Evolutionary conservation across 176 grass and related monocot genomes (phyloP).

Genomic region (Ananas comosus): DNA sequence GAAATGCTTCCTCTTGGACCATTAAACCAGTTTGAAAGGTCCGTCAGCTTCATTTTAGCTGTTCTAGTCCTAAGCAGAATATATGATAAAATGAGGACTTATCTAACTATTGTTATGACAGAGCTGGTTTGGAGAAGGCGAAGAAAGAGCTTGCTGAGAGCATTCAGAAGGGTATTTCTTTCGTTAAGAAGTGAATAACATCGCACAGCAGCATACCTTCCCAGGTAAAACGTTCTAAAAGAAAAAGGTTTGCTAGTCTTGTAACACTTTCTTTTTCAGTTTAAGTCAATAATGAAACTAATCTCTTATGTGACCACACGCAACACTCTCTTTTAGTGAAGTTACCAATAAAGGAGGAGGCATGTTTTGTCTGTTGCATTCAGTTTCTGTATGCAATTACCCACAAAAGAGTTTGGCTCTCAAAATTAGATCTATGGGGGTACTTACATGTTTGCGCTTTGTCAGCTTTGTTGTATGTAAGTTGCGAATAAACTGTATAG

Average conservation of each 20-base stretch:
- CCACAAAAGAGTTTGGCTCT: too few relatives aligned
- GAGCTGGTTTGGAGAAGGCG: conserved; percentile 59
- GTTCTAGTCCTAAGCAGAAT: neutral
- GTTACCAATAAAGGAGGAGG: neutral
- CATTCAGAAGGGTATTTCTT: conserved; percentile 76
- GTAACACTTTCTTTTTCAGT: neutral
- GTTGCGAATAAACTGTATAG: too few relatives aligned
- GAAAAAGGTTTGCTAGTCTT: neutral
- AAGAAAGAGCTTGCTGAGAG: conserved; percentile 86
- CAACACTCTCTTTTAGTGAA: neutral
- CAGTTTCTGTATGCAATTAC: neutral
- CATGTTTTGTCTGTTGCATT: neutral
- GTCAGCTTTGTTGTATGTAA: too few relatives aligned
- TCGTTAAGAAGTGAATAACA: conserved; percentile 54
- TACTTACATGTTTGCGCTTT: too few relatives aligned
- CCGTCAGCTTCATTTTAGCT: neutral
- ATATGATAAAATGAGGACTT: neutral
- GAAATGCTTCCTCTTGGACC: conserved; percentile 88
- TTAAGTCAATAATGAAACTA: neutral
- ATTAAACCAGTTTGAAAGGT: conserved; percentile 95
- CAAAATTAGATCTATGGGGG: too few relatives aligned
- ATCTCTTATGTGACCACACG: neutral
- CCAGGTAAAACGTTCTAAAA: neutral
- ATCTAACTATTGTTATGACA: conserved; percentile 21
- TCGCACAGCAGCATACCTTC: neutral